These are phyloP conservation scores for Cubamyces sp. DNA, from an alignment of 768 basidiomycete species.

Conservation along the genomic window DNA sequence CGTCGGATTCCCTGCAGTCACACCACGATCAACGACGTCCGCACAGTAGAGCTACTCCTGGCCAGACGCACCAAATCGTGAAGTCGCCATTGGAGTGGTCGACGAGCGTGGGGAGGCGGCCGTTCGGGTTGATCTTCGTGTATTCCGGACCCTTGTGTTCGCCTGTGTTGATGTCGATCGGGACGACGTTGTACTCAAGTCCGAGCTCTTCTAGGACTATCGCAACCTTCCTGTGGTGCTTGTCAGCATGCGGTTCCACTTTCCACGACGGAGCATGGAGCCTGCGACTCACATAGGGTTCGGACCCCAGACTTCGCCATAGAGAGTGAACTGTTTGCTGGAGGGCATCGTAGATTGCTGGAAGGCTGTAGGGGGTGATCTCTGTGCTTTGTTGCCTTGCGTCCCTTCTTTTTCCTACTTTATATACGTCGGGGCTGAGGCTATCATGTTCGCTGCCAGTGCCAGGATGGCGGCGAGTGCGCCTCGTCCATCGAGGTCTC, in stretches of 20 bases:
- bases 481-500: no score
- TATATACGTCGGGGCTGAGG: no score
- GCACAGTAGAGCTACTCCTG: neutral
- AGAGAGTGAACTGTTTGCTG: conserved; percentile 34
- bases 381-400: no score
- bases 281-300: conserved; percentile 8
- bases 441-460: no score
- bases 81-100: conserved; percentile 38
- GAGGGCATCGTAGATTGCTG: neutral
- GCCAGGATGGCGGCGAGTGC: no score
- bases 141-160: conserved; percentile 33
- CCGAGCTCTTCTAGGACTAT: conserved; percentile 13
- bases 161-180: conserved; percentile 27
- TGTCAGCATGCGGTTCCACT: no score
- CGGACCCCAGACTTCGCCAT: conserved; percentile 25
- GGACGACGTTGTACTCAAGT: conserved; percentile 31
- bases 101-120: conserved; percentile 40
- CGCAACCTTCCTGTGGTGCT: neutral
- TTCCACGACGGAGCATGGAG: no score
- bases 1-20: conserved; percentile 37
- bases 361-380: no score
- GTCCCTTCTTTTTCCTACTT: no score
- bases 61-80: conserved; percentile 33
- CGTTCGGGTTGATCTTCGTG: conserved; percentile 38
- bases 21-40: neutral